phyloP scores from a whole-genome alignment of 148 eudicot genomes.

The Vaccinium myrtillus region DNA sequence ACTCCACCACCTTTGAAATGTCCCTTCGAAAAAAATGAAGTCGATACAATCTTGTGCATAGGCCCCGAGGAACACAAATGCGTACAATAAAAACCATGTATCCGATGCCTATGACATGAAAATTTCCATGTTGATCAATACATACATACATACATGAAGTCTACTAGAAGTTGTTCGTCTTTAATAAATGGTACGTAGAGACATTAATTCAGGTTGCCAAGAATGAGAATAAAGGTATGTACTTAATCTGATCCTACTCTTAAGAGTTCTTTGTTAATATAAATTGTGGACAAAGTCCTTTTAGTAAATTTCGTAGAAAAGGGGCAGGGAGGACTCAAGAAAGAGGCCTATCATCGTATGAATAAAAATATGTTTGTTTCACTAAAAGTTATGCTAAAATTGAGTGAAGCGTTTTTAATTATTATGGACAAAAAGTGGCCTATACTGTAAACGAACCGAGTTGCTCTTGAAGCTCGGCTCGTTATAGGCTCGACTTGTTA shows the following conservation, averaged over 20 bases:
- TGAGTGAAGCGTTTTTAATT: not conserved
- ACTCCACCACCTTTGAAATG: slow-evolving; percentile 56
- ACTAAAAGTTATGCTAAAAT: not conserved
- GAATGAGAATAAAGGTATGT: too few relatives aligned
- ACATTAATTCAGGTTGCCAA: too few relatives aligned
- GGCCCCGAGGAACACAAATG: slow-evolving; percentile 42
- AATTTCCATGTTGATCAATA: not conserved
- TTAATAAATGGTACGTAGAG: too few relatives aligned
- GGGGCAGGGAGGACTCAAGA: not conserved
- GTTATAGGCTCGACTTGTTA: too few relatives aligned
- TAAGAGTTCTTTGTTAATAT: too few relatives aligned
- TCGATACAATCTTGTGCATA: slow-evolving; percentile 44
- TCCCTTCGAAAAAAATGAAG: slow-evolving; percentile 30
- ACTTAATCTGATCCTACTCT: too few relatives aligned
- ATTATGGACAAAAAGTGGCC: not conserved
- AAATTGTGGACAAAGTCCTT: too few relatives aligned
- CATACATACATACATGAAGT: not conserved
- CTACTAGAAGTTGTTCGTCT: not conserved
- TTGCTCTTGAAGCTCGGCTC: too few relatives aligned
- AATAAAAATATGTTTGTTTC: not conserved
- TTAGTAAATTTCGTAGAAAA: not conserved
- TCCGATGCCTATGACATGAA: slow-evolving; percentile 33
- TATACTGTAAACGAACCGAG: not conserved
- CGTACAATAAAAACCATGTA: slow-evolving; percentile 32
- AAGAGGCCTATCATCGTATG: not conserved